Base-by-base conservation (phyloP, 2,329 filamentous ascomycete genomes). In the Daldinia eschscholtzii region DNA sequence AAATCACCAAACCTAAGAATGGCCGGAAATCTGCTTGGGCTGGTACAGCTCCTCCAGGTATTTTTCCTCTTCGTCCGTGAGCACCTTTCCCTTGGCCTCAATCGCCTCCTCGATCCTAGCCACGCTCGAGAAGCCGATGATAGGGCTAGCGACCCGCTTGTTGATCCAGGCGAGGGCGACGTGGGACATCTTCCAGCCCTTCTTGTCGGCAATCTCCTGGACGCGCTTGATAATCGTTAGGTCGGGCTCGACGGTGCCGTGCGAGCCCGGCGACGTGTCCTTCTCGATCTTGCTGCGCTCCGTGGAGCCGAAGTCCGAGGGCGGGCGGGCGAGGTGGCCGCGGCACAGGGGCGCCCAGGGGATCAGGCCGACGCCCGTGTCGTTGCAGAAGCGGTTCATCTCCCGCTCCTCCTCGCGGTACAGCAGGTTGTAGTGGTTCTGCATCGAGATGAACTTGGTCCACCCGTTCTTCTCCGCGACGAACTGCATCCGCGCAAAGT, bases 131-230 rank as follows among this genome's bases (percentile, higher is more conserved):
- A 92, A 81, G 0, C 90, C 89, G 60, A 91, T 81, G 65, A 92
- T 91, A 1, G 88, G 89, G 71, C 83, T 87, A 26, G 83, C 78
- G 5, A 85, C 83, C 50, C 84, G 81, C 70, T 84, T 82, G 70
- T 87, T 80, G 64, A 85, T 84, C 90, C 90, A 92, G 2, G 88
- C 89, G 61, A 90, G 82, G 0, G 88, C 85, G 20, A 92, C 86
- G 63, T 90, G 86, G 50, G 87, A 86, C 85, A 92, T 92, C 70
- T 83, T 87, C 76, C 86, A 84, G 0, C 81, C 84, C 70, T 84
- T 84, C 79, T 88, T 87, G 69, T 83, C 81, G 0, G 89, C 87
- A 13, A 91, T 71, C 76, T 90, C 85, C 76, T 89, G 83, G 1
- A 89, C 85, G 0, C 86, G 82, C 37, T 79, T 78, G 56, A 89